Base-by-base conservation (phyloP, 768 basidiomycete species). In the Suillus discolor region DNA sequence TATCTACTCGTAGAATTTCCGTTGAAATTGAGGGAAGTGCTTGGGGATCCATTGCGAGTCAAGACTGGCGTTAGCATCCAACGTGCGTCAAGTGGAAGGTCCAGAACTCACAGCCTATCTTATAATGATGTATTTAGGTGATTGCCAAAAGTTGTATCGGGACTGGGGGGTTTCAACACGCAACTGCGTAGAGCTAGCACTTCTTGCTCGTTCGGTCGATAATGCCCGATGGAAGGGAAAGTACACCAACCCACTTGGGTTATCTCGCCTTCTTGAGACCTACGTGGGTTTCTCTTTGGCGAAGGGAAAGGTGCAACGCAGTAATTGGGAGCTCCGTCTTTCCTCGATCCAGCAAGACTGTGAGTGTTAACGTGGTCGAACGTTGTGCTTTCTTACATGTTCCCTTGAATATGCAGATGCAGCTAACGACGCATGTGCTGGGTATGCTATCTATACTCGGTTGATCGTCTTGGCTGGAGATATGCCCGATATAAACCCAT, bases 21-120 rank as follows among this genome's bases (percentile, higher is more conserved):
- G 0, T 69, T 67, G 39, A 82, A 77, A 62, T 82, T 93, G 1
- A 78, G 71, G 53, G 70, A 79, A 4, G 67, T 94, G 36, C 81
- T 94, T 16, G 79, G 79, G 65, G 82, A 87, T 63, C 74, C 85
- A 0, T 71, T 72, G n/a, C 82, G 85, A 62, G 74, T 83, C 66
- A 94, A 94, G 75, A 83, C 85, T 9, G 93, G 93, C 25, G 90
- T 92, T 61, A 87, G 82, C 31, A 92, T 93, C n/a, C 87, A 87
- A 78, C 72, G 92, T 89, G 69, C 67, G 81, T 71, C 60, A 20
- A 57, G 9, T 25, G 11, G 25, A 38, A 39, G 39, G 53, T 28
- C 25, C 16, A 7, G 2, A 20, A 20, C n/a, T 59, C 62, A n/a
- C 45, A 44, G 64, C 51, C 25, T 28, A 57, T 53, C 54, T 65